Evolutionary conservation across 75 land plant species (phyloP).

Genomic region (Sequoiadendron giganteum): DNA sequence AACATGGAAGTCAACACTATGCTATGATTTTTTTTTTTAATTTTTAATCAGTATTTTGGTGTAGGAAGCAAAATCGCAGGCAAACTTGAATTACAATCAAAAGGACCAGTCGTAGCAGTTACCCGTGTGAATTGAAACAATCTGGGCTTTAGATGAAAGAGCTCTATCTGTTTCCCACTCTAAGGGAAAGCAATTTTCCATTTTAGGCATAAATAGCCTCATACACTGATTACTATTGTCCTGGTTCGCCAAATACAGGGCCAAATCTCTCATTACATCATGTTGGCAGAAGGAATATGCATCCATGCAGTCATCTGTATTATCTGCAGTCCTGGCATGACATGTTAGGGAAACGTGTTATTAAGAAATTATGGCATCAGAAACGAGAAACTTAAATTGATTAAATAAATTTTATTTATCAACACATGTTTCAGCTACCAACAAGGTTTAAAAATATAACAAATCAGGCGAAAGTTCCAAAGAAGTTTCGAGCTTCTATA

Average conservation of each 20-base stretch:
- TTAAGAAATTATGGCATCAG: neutral
- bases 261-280: slow-evolving; percentile 3
- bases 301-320: neutral
- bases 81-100: neutral
- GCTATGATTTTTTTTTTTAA: too few species aligned
- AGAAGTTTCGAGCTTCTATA: neutral
- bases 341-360: neutral
- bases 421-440: too few species aligned
- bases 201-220: neutral
- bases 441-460: too few species aligned
- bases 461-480: neutral
- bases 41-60: neutral
- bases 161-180: neutral
- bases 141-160: too few species aligned
- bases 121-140: too few species aligned
- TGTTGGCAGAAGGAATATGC: neutral
- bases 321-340: neutral
- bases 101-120: neutral
- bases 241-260: neutral
- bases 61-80: neutral
- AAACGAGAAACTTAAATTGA: neutral
- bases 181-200: neutral
- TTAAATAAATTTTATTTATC: neutral
- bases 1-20: too few species aligned
- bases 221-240: neutral